Evolutionary conservation across 345 rosid species (phyloP), one percentile per base, ranked within the genome.

Genomic region (Eucalyptus paniculata): DNA sequence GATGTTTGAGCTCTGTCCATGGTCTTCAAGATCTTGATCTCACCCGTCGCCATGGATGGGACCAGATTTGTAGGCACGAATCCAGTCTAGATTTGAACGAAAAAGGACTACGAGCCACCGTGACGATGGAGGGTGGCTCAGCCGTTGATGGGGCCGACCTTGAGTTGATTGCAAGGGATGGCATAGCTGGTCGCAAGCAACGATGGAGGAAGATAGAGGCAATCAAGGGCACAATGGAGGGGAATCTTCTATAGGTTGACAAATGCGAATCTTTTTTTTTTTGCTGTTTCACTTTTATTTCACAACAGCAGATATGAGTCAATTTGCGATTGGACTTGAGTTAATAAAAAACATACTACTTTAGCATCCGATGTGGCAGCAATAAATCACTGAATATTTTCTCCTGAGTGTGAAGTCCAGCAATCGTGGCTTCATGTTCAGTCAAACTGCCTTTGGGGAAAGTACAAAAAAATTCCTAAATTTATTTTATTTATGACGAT

Each of bases 321-420:
- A 56, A 56, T 56, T 56, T 56, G 13, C 13, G 14, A 56, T 24
- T 56, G 62, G 30, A 24, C 30, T 24, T 56, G 30, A 56, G 1
- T 56, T 56, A 24, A 23, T 23, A 56, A 56, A 56, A 56, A 56
- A 4, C 30, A 24, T 56, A 2, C 62, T 26, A 56, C 30, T 26
- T 56, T 4, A 24, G 30, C 62, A 56, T 23, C 13, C 13, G 62
- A 56, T 56, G 62, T 56, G 30, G 62, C 30, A 24, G 30, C 30
- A 56, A 56, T 26, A 24, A 56, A 56, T 19, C 30, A 56, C 21
- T 4, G 30, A 56, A 24, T 26, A 24, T 56, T 56, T 56, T 56
- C 62, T 24, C 62, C 30, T 87, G 93, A 87, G 92, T 89, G 92
- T 96, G 94, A n/a, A 95, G 95, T 80, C 95, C 93, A 53, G 87